Evolutionary conservation across 768 basidiomycete genomes (phyloP), one percentile per base, ranked within the genome.

Genomic region (Candolleomyces aberdarensis): DNA sequence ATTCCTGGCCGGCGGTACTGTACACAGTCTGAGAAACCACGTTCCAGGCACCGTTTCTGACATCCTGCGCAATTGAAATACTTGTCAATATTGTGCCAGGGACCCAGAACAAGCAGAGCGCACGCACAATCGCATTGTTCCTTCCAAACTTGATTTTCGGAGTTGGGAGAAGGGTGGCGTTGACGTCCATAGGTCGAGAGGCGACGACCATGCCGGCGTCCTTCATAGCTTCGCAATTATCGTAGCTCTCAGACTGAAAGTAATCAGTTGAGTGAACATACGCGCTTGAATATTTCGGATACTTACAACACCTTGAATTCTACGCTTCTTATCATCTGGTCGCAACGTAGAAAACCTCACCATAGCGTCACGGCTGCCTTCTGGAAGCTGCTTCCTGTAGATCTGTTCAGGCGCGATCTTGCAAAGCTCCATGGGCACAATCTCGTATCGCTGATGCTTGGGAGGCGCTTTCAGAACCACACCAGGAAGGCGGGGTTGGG

Each of bases 371-470:
- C 85, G 85, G 65, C 84, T 83, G 43, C 88, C 85, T 0, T 84
- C 76, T 0, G 90, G 88, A 0, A 92, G 75, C 57, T 87, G 84
- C 65, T 87, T 89, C 39, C 83, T 78, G 76, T 88, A 83, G 36
- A 90, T 83, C 65, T 92, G 91, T 0, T 90, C 89, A 0, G 76
- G 68, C 0, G 80, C 76, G 4, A 92, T 85, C 0, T 69, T 69
- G 66, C 90, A 92, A 2, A 85, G 69, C 65, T 93, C 91, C 1
- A 92, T 70, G 0, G 91, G 91, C 5, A 89, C 76, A 39, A 86
- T 69, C 1, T 70, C 70, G 0, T 70, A 66, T 36, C 36, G 36
- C 36, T 11, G 36, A 36, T 36, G 36, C 17, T 13, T 49, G 14
- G 47, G 55, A 11, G 39, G 11, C 6, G 4, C 20, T 31, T 36